phyloP scores from a whole-genome alignment of 192 early-diverging fungal genomes.

The Linnemannia zychae region DNA sequence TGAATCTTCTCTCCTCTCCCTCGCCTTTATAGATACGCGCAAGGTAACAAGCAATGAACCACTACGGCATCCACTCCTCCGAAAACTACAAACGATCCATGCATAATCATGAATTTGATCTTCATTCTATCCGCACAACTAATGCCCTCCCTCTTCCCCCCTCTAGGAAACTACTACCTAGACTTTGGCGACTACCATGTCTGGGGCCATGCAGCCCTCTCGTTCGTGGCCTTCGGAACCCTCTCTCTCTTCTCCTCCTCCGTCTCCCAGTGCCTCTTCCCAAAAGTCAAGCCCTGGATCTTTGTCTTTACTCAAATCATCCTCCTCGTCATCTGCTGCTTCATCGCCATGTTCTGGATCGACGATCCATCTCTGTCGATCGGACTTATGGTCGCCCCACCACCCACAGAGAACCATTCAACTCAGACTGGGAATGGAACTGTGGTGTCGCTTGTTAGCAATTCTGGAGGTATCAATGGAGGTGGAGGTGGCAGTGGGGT shows the following conservation, averaged over 20 bases:
- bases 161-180: constrained; percentile 47
- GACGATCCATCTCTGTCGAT: constrained; percentile 43
- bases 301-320: constrained; percentile 50
- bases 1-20: not conserved
- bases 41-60: constrained; percentile 24
- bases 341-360: constrained; percentile 57
- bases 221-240: constrained; percentile 50
- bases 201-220: constrained; percentile 46
- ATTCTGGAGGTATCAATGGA: not conserved
- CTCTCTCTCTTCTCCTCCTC: constrained; percentile 49
- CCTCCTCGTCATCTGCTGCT: constrained; percentile 46
- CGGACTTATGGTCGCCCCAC: constrained; percentile 42
- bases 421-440: constrained; percentile 9
- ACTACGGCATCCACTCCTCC: no score
- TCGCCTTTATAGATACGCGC: constrained; percentile 19
- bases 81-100: not conserved
- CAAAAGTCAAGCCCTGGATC: constrained; percentile 34
- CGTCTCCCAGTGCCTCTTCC: constrained; percentile 46
- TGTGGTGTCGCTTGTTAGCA: not conserved
- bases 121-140: not conserved
- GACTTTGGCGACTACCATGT: constrained; percentile 56
- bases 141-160: not conserved
- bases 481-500: not conserved
- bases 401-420: not conserved
- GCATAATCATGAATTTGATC: not conserved